phyloP scores from a whole-genome alignment of 179 eudicot species.

The Corrigiola litoralis region DNA sequence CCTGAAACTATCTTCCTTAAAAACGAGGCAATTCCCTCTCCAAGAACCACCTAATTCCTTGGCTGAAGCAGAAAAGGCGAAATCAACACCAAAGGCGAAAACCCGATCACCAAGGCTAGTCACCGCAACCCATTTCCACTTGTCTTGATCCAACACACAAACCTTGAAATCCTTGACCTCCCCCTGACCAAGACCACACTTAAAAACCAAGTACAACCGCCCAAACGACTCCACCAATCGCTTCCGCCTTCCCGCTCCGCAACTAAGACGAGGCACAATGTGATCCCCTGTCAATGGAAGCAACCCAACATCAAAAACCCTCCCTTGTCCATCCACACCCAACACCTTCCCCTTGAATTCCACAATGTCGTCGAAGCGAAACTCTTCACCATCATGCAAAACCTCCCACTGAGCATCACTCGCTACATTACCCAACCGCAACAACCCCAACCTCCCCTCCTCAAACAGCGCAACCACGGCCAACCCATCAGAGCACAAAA shows the following conservation, averaged over 20 bases:
- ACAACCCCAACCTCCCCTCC: no score
- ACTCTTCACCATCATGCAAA: no score
- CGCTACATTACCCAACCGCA: no score
- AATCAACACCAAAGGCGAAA: not conserved
- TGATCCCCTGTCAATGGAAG: not conserved
- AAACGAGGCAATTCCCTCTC: slow-evolving; percentile 12
- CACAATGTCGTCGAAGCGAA: slow-evolving; percentile 19
- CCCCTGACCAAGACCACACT: not conserved
- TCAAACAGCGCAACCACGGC: no score
- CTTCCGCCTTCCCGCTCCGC: slow-evolving; percentile 22
- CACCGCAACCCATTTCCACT: slow-evolving; percentile 12
- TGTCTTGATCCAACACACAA: not conserved
- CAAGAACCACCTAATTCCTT: not conserved
- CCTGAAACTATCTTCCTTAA: not conserved
- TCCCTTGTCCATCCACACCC: slow-evolving; percentile 14
- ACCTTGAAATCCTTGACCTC: not conserved
- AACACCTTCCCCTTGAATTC: slow-evolving; percentile 12
- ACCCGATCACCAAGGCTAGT: not conserved
- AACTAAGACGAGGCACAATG: not conserved
- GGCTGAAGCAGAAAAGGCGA: not conserved
- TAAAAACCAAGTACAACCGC: slow-evolving; percentile 15
- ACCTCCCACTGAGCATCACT: no score
- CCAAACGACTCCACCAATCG: slow-evolving; percentile 20
- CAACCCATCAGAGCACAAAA: no score
- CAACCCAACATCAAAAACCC: slow-evolving; percentile 13